Conservation (phyloP, 2,329 filamentous ascomycete species). For the Rutstroemia sp. region DNA sequence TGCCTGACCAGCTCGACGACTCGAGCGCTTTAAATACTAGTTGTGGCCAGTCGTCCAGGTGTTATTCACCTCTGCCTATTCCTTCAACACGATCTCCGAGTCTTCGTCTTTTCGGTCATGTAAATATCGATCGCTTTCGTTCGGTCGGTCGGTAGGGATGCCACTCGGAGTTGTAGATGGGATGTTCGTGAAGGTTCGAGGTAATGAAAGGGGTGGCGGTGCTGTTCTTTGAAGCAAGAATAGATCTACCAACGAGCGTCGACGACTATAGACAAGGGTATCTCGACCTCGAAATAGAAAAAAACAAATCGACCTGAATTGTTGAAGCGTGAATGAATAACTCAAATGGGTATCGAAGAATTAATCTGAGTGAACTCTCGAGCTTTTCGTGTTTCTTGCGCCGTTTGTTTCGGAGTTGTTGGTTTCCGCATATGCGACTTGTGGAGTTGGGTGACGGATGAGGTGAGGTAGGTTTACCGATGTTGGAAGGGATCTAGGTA, state of each 20-base stretch:
- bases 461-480: neutral
- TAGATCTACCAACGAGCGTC: neutral
- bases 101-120: neutral
- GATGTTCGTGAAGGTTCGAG: neutral
- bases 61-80: neutral
- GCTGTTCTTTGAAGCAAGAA: neutral
- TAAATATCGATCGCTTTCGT: neutral
- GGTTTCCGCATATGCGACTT: neutral
- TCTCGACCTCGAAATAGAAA: neutral
- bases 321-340: neutral
- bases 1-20: slow-evolving; percentile 4
- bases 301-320: neutral
- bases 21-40: neutral
- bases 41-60: neutral
- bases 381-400: neutral
- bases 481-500: slow-evolving; percentile 2
- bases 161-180: too few relatives aligned
- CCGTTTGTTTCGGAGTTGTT: neutral
- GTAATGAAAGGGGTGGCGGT: neutral
- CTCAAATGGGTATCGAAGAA: slow-evolving; percentile 4
- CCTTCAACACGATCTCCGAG: neutral
- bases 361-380: neutral
- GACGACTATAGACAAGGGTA: neutral
- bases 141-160: too few relatives aligned
- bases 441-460: neutral